Base-by-base conservation (phyloP, 805 yeast species). In the Cyberlindnera xylosilytica region DNA sequence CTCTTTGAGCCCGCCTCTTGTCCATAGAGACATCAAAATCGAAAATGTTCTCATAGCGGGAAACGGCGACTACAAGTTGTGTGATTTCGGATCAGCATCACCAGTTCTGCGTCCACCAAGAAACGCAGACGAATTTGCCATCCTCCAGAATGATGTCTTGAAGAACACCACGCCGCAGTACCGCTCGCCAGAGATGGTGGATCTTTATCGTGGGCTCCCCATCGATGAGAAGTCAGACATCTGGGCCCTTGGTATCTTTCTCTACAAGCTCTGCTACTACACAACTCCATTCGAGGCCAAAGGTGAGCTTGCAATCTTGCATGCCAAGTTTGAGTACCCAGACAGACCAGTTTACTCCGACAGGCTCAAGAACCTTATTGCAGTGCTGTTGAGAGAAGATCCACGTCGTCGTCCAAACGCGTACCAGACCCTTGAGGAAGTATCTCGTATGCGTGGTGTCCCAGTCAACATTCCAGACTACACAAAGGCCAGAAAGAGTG, bases 111-210 rank as follows among this genome's bases (percentile, higher is more conserved):
- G 82, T 24, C 80, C 83, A 1, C 89, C 95, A 4, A 65, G 70
- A 37, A 77, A 70, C 42, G 69, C 76, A 2, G 80, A 78, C 42
- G 90, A 85, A 52, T 66, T 81, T 35, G 70, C 74, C 36, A 62
- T 68, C 23, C 65, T 85, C 22, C 83, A 78, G 51, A 78, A 80
- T 45, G 93, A 86, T 60, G 74, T 86, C 31, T 64, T 84, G 73
- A 81, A 77, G 44, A 85, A 85, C 61, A 86, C 95, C 1, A 86
- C 95, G 0, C 90, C 95, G 0, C 95, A 86, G 57, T 86, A 86
- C 58, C 69, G 95, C 50, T 71, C 89, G 4, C 95, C 95, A 4
- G 95, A 86, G 62, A 86, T 86, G 93, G 68, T 86, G 23, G 91
- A 86, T 56, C 66, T 86, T 26, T 72, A 77, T 38, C 72, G 77